Percentiles rank a stretch among this genome's conserved stretches.
Conservation (phyloP, 495 filamentous ascomycete species). For the Penicillium lagena region DNA sequence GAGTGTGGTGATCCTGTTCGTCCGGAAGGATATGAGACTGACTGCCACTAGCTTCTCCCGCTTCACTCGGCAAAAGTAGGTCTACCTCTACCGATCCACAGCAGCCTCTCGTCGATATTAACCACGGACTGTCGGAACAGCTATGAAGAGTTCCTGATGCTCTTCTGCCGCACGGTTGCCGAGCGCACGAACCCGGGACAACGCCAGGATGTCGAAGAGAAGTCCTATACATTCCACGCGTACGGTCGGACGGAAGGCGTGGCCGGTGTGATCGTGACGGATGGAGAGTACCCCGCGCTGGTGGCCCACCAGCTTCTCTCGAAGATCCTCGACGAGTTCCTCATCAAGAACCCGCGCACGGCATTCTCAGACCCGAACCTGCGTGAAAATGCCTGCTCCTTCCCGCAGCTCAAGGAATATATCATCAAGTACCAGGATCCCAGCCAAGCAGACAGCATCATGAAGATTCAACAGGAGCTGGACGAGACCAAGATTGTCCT, state of each 20-base stretch:
- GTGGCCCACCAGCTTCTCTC: constrained; percentile 92
- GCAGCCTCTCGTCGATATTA: neutral
- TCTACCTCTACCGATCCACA: neutral
- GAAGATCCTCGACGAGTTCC: constrained; percentile 91
- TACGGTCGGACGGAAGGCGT: constrained; percentile 86
- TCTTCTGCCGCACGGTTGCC: constrained; percentile 58
- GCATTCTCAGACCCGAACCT: constrained; percentile 49
- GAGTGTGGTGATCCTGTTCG: neutral
- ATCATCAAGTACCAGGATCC: constrained; percentile 88
- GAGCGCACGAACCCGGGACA: constrained; percentile 81
- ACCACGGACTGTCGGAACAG: constrained; percentile 14
- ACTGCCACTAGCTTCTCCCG: constrained; percentile 52
- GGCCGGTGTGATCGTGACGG: constrained; percentile 80
- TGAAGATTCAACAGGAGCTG: constrained; percentile 93
- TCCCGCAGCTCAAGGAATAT: constrained; percentile 72
- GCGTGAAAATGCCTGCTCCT: constrained; percentile 33
- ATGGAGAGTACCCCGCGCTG: constrained; percentile 81
- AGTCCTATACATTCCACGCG: constrained; percentile 71
- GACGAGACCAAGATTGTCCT: constrained; percentile 98
- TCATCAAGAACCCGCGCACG: constrained; percentile 67
- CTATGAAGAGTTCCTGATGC: constrained; percentile 48
- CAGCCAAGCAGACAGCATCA: constrained; percentile 78
- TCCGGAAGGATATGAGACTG: neutral
- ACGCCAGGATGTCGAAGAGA: constrained; percentile 86
- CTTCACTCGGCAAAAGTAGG: constrained; percentile 67